Conservation (phyloP, 1,284 basidiomycete genomes). For the Xanthoconium separans region DNA sequence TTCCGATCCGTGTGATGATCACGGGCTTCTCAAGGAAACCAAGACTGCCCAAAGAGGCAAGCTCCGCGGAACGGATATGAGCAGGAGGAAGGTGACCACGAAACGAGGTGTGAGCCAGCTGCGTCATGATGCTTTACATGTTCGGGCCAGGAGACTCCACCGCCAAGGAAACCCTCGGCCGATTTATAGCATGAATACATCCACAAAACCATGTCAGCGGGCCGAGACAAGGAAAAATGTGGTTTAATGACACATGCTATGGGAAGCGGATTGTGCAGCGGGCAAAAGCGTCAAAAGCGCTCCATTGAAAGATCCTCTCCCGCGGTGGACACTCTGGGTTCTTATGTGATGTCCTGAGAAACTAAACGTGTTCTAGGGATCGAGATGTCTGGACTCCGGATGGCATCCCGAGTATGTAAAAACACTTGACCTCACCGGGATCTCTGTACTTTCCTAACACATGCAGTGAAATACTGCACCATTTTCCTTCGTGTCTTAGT, state of each 20-base stretch:
- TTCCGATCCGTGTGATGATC: conserved; percentile 12
- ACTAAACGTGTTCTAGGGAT: too few species aligned
- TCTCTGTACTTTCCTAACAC: too few species aligned
- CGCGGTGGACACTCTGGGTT: not conserved
- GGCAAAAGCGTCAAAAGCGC: not conserved
- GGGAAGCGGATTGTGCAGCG: not conserved
- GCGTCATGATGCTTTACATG: conserved; percentile 8
- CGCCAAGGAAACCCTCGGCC: not conserved
- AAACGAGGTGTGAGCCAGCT: not conserved
- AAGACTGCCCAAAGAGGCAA: not conserved
- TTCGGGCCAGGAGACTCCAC: not conserved
- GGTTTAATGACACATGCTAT: not conserved
- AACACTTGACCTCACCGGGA: too few species aligned
- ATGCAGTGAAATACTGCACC: too few species aligned
- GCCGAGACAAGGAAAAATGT: not conserved
- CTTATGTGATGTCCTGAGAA: not conserved
- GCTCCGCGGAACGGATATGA: too few species aligned
- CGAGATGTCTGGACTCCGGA: not conserved
- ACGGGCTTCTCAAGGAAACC: not conserved
- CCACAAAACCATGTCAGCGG: not conserved
- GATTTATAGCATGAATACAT: not conserved
- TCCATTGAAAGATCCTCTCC: not conserved
- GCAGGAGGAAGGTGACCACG: not conserved
- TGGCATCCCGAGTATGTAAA: not conserved
- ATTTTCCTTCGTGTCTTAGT: too few species aligned